Base-by-base conservation (phyloP, 2,329 filamentous ascomycete genomes). In the Claviceps monticola region DNA sequence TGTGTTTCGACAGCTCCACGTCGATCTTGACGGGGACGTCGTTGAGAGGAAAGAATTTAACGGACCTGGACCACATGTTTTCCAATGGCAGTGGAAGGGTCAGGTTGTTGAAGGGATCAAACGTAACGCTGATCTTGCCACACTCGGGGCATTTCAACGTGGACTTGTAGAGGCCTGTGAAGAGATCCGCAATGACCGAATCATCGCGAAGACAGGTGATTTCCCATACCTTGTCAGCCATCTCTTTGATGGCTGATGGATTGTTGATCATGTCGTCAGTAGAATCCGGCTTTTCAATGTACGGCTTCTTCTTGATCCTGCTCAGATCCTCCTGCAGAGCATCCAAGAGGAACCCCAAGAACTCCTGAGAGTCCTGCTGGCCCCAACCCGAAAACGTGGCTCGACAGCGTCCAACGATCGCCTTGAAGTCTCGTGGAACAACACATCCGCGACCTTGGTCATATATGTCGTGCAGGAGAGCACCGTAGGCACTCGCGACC, bases 121-220 rank as follows among this genome's bases (percentile, higher is more conserved):
- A 98, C 0, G 93, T 97, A 60, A 98, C 95, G 77, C 90, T 96
- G 68, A 97, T 86, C 70, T 97, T 98, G 59, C 84, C 78, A 66
- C 93, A 98, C 7, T 78, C 79, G 0, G 93, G 93, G 63, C 93
- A 98, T 56, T 93, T 84, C 56, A 98, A 78, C 0, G 91, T 97
- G 45, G 94, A 97, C 71, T 97, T 96, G 77, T 97, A 98, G 77
- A 97, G 88, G 56, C 93, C 93, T 21, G 88, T 94, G 66, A 98
- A 98, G 11, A 98, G 75, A 64, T 98, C 93, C 53, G 88, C 91
- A 58, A 96, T 87, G 42, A 97, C 85, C 0, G 93, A 97, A 63
- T 97, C 89, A 59, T 98, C 95, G 50, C 93, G 83, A 56, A 84
- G 83, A 62, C 88, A 87, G 57, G 95, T 95, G 54, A 95, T 95